Percentiles rank a stretch among this genome's conserved stretches.
phyloP scores from a whole-genome alignment of 768 basidiomycete genomes.

The Ramaria rubella region DNA sequence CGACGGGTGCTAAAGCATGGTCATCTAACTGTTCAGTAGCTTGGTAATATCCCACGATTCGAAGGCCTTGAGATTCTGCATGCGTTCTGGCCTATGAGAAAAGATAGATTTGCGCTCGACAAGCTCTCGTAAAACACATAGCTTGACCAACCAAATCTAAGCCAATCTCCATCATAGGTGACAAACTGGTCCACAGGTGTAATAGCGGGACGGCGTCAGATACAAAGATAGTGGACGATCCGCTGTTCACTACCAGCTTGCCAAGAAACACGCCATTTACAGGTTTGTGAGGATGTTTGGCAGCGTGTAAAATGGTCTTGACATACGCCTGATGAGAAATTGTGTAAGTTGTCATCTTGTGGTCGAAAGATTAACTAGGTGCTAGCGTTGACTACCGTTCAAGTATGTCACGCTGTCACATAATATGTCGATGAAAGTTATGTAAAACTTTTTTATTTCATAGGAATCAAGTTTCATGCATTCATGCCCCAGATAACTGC shows the following conservation, averaged over 20 bases:
- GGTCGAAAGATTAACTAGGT: no score
- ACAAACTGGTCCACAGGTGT: constrained; percentile 80
- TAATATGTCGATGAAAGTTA: no score
- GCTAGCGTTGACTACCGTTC: no score
- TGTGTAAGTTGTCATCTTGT: constrained; percentile 38
- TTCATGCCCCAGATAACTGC: no score
- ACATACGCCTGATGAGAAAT: constrained; percentile 58
- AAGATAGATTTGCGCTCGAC: neutral
- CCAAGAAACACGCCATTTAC: constrained; percentile 78
- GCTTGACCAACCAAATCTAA: constrained; percentile 58
- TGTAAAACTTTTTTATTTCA: no score
- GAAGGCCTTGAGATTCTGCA: constrained; percentile 45
- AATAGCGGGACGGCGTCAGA: constrained; percentile 69
- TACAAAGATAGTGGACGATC: constrained; percentile 40
- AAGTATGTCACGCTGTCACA: no score
- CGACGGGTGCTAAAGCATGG: constrained; percentile 53
- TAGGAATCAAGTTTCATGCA: no score
- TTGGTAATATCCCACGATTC: constrained; percentile 70
- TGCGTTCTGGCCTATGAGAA: constrained; percentile 48
- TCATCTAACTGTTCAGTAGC: constrained; percentile 62
- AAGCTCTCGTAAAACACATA: neutral
- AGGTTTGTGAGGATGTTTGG: constrained; percentile 69
- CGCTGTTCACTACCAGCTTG: constrained; percentile 27
- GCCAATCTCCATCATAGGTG: constrained; percentile 83
- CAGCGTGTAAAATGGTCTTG: constrained; percentile 72